phyloP scores from a whole-genome alignment of 768 basidiomycete species.

The Tricholoma hemisulphureum region DNA sequence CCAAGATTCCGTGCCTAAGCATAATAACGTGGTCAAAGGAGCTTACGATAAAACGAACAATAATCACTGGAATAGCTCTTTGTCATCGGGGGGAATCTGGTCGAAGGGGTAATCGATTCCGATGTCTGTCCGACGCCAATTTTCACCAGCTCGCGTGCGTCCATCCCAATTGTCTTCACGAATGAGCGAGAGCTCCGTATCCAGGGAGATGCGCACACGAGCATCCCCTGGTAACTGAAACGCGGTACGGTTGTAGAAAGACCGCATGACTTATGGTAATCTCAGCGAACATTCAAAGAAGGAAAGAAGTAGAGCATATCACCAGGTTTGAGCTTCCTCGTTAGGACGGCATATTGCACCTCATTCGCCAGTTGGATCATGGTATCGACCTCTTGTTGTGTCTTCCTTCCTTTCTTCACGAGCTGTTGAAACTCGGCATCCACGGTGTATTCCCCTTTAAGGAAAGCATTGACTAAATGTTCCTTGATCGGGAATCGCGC shows the following conservation, averaged over 20 bases:
- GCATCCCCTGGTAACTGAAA: constrained; percentile 99
- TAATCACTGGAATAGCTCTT: constrained; percentile 84
- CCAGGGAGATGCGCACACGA: constrained; percentile 96
- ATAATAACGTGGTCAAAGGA: constrained; percentile 17
- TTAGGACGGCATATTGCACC: constrained; percentile 88
- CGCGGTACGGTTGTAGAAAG: constrained; percentile 98
- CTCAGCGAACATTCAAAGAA: not conserved
- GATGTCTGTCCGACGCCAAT: constrained; percentile 94
- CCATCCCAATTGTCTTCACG: constrained; percentile 98
- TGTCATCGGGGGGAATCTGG: constrained; percentile 71
- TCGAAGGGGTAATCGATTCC: constrained; percentile 91
- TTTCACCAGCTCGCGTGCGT: constrained; percentile 65
- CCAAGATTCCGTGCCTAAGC: constrained; percentile 81
- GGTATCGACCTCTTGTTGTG: constrained; percentile 81
- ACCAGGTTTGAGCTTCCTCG: constrained; percentile 83
- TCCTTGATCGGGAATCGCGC: constrained; percentile 96
- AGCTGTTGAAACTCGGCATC: constrained; percentile 89
- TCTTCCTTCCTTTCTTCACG: constrained; percentile 89
- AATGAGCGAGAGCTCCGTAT: constrained; percentile 92
- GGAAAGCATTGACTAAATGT: constrained; percentile 86
- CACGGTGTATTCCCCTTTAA: constrained; percentile 88
- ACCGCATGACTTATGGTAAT: constrained; percentile 72
- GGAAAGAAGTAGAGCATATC: constrained; percentile 23
- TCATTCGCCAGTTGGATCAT: constrained; percentile 98
- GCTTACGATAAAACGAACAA: not conserved